Conservation (phyloP, 2,329 filamentous ascomycete genomes). For the Metarhizium brunneum region DNA sequence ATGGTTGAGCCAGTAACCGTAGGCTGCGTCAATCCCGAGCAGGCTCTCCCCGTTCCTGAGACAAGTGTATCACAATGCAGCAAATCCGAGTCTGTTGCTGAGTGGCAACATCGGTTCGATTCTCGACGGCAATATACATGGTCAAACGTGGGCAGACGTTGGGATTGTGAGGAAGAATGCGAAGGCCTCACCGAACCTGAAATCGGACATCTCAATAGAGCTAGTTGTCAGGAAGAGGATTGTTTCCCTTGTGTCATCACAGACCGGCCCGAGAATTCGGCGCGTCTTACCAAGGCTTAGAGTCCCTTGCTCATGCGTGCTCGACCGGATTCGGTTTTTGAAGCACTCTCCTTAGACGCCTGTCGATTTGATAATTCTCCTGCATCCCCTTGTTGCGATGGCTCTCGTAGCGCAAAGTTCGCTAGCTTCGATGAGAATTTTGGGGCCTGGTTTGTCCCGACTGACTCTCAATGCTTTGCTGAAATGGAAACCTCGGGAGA, state of each 20-base stretch:
- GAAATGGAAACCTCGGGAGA: not conserved
- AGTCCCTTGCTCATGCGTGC: not conserved
- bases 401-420: not conserved
- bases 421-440: not conserved
- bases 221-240: not conserved
- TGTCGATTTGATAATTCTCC: not conserved
- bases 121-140: constrained; percentile 23
- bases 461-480: not conserved
- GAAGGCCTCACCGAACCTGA: not conserved
- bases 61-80: constrained; percentile 9
- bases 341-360: not conserved
- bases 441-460: not conserved
- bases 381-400: not conserved
- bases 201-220: not conserved
- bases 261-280: not conserved
- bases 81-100: constrained; percentile 4
- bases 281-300: constrained; percentile 3
- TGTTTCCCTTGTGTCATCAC: not conserved
- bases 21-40: constrained; percentile 24
- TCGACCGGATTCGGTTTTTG: not conserved
- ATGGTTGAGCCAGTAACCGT: constrained; percentile 14
- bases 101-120: constrained; percentile 10
- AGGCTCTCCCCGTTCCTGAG: constrained; percentile 15
- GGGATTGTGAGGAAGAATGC: constrained; percentile 11
- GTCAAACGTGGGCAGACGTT: constrained; percentile 31